Conservation (phyloP, 139 green algal genomes). For the Penium margaritaceum region DNA sequence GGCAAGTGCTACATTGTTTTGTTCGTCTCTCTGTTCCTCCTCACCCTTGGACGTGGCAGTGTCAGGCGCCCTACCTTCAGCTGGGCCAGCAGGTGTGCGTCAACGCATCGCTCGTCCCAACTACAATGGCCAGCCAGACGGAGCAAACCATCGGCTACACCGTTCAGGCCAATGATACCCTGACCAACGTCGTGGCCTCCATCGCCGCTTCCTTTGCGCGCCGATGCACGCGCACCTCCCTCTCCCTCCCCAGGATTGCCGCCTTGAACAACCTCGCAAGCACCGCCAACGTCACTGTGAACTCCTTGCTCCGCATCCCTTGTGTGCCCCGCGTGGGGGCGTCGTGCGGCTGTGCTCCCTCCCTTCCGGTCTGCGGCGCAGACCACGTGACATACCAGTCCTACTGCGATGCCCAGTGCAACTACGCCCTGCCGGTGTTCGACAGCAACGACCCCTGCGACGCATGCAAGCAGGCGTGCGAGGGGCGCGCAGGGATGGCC, state of each 20-base stretch:
- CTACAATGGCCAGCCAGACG: background rate
- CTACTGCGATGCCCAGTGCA: slow-evolving; percentile 27
- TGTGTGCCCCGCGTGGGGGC: background rate
- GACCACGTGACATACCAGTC: slow-evolving; percentile 13
- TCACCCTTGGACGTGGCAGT: slow-evolving; percentile 14
- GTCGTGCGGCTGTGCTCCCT: slow-evolving; percentile 1
- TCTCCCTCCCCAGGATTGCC: background rate
- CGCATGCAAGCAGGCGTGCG: slow-evolving; percentile 10
- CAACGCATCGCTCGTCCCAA: background rate
- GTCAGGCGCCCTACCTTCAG: slow-evolving; percentile 8
- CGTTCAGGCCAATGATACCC: background rate
- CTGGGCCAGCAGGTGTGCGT: slow-evolving; percentile 26
- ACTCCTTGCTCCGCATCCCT: background rate
- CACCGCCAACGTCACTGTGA: background rate
- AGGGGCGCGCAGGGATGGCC: background rate
- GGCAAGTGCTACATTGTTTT: too few species aligned
- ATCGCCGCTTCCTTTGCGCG: background rate
- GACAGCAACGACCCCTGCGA: background rate
- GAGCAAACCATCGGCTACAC: background rate
- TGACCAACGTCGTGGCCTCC: too few species aligned
- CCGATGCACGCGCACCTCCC: background rate
- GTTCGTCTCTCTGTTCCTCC: background rate
- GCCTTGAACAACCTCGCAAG: background rate
- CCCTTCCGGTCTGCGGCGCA: slow-evolving; percentile 1
- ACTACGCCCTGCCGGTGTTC: slow-evolving; percentile 14